Conservation (phyloP, 768 basidiomycete genomes). For the Suillus subaureus region DNA sequence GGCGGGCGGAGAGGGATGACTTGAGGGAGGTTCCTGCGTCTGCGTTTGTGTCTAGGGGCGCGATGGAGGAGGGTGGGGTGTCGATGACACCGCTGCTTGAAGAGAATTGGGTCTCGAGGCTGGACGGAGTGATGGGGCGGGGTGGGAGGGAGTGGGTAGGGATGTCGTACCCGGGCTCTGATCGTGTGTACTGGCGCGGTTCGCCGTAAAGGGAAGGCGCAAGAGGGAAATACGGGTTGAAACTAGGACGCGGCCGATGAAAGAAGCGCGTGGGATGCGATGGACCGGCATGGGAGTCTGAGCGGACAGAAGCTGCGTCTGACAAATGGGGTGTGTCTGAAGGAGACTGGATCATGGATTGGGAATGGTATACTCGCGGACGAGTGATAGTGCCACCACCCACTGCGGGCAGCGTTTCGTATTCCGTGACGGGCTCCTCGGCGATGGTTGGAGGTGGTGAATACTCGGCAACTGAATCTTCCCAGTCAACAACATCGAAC, state of each 20-base stretch:
- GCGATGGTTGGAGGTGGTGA: conserved; percentile 46
- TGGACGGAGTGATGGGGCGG: too few relatives aligned
- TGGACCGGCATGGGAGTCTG: neutral
- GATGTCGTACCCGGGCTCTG: conserved; percentile 24
- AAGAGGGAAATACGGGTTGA: too few relatives aligned
- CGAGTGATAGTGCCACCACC: conserved; percentile 88
- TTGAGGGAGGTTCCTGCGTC: too few relatives aligned
- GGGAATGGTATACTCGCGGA: conserved; percentile 58
- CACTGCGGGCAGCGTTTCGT: conserved; percentile 88
- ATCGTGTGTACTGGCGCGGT: conserved; percentile 14
- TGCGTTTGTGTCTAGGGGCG: too few relatives aligned
- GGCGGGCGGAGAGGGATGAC: too few relatives aligned
- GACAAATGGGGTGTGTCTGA: too few relatives aligned
- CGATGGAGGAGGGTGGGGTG: too few relatives aligned
- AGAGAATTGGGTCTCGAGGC: conserved; percentile 33
- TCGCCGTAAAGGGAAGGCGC: neutral
- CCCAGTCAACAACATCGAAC: conserved; percentile 75
- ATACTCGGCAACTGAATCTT: conserved; percentile 52
- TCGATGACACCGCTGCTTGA: conserved; percentile 28
- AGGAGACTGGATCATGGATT: too few relatives aligned
- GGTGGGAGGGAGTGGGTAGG: neutral
- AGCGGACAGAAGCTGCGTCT: too few relatives aligned
- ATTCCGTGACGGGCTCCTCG: conserved; percentile 57
- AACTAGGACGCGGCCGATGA: conserved; percentile 17
- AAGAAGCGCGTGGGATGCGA: conserved; percentile 7